phyloP scores from a whole-genome alignment of 495 filamentous ascomycete species.

The Aspergillus homomorphus region DNA sequence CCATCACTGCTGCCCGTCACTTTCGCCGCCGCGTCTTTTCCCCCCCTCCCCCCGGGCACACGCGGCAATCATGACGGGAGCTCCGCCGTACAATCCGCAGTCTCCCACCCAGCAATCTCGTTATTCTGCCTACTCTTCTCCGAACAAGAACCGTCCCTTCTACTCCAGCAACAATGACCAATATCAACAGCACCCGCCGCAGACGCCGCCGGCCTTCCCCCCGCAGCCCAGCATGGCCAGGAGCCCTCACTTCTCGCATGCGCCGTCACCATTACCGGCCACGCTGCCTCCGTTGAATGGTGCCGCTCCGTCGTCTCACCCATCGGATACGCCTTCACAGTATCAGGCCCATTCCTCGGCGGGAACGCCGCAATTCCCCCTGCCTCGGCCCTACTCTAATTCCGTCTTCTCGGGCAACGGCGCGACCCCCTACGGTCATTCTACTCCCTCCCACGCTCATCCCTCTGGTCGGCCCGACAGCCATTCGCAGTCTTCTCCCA shows the following conservation, averaged over 20 bases:
- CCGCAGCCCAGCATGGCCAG: conserved; percentile 47
- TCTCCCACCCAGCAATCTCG: conserved; percentile 44
- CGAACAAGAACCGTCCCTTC: conserved; percentile 48
- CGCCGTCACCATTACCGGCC: conserved; percentile 51
- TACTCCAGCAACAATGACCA: conserved; percentile 56
- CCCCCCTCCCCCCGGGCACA: conserved; percentile 24
- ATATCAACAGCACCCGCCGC: conserved; percentile 53
- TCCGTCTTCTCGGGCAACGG: conserved; percentile 35
- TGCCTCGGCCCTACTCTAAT: conserved; percentile 47
- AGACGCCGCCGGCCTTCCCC: conserved; percentile 49
- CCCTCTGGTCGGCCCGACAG: conserved; percentile 41
- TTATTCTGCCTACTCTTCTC: conserved; percentile 40
- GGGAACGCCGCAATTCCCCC: conserved; percentile 32
- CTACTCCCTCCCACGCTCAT: conserved; percentile 45
- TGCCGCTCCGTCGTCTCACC: conserved; percentile 46
- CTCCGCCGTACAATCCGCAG: conserved; percentile 46
- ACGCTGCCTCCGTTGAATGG: conserved; percentile 50
- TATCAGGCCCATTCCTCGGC: conserved; percentile 41
- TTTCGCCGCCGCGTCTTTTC: conserved; percentile 21
- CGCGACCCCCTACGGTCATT: conserved; percentile 38
- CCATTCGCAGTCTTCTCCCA: conserved; percentile 44
- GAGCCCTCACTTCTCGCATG: conserved; percentile 52
- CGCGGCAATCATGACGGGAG: conserved; percentile 48
- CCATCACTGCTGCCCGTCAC: conserved; percentile 5
- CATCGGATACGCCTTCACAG: conserved; percentile 41